These are phyloP conservation scores for Samsoniella hepiali DNA, from an alignment of 2,329 filamentous ascomycete species.

Conservation along the genomic window DNA sequence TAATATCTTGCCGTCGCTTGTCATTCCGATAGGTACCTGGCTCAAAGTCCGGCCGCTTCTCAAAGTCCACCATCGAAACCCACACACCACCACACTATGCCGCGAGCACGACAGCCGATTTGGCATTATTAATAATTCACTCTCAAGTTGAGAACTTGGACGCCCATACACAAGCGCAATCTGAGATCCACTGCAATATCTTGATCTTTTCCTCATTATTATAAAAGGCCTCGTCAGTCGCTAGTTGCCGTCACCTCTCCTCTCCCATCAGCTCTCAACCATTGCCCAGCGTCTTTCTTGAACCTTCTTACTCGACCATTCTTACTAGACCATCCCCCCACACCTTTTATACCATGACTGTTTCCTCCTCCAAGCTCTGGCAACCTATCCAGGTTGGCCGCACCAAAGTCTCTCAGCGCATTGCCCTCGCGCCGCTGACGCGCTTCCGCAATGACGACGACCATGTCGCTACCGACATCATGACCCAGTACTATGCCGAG, in stretches of 20 bases:
- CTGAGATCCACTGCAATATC: not conserved
- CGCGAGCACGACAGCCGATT: not conserved
- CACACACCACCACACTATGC: not conserved
- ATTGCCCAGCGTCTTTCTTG: not conserved
- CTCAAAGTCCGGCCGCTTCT: constrained; percentile 1
- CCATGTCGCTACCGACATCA: constrained; percentile 26
- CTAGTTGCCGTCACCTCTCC: not conserved
- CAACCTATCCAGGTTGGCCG: constrained; percentile 41
- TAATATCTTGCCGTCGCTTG: not conserved
- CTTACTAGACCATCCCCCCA: not conserved
- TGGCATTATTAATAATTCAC: constrained; percentile 1
- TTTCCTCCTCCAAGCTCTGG: constrained; percentile 9
- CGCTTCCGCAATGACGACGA: constrained; percentile 46
- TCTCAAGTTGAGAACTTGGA: not conserved
- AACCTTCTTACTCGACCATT: not conserved
- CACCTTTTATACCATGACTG: constrained; percentile 20
- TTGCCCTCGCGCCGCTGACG: constrained; percentile 57
- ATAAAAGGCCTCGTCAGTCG: not conserved
- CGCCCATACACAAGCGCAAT: not conserved
- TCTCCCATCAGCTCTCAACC: not conserved
- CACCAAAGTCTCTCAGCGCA: constrained; percentile 37
- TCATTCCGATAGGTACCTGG: not conserved
- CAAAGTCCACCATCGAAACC: not conserved
- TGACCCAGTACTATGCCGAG: constrained; percentile 44
- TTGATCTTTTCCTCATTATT: not conserved